Conservation (phyloP, 345 rosid species). For the Arabidopsis suecica region DNA sequence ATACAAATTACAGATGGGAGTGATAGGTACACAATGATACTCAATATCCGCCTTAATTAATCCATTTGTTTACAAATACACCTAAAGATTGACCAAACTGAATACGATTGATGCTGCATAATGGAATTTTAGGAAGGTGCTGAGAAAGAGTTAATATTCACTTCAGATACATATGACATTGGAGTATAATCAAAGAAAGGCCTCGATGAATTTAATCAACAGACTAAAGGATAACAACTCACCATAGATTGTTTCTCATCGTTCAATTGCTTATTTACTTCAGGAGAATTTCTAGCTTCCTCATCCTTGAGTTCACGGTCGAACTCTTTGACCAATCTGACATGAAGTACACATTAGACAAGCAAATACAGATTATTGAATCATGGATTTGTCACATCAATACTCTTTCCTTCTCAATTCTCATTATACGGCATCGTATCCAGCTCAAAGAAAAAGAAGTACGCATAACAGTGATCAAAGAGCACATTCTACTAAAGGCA, state of each 20-base stretch:
- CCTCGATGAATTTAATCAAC: neutral
- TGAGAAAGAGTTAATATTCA: neutral
- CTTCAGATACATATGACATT: neutral
- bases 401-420: neutral
- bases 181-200: neutral
- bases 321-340: constrained; percentile 88
- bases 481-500: neutral
- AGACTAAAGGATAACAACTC: constrained; percentile 29
- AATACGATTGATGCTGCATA: neutral
- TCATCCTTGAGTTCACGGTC: constrained; percentile 91
- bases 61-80: constrained; percentile 9
- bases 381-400: neutral
- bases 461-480: neutral
- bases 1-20: neutral
- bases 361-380: neutral
- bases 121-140: neutral
- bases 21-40: neutral
- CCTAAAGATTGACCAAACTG: constrained; percentile 10
- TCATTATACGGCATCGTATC: neutral
- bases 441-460: neutral
- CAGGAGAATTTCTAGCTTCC: constrained; percentile 75
- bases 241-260: constrained; percentile 99
- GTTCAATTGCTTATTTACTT: constrained; percentile 83
- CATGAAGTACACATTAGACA: constrained; percentile 25
- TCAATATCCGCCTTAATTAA: neutral